These are phyloP conservation scores for Saposhnikovia divaricata DNA, from an alignment of 129 eudicot genomes.

Conservation along the genomic window DNA sequence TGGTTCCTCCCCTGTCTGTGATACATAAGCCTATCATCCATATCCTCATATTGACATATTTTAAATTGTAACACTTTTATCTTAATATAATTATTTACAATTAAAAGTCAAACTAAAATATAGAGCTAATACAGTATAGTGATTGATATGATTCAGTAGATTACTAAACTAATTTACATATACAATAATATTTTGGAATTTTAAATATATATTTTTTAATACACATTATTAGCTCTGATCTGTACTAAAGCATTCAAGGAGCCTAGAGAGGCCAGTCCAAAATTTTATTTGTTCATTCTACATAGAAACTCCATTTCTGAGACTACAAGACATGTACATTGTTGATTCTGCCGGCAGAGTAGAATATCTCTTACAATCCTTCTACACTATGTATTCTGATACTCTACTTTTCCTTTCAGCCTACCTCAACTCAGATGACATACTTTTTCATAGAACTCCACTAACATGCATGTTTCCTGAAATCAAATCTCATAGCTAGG, in stretches of 20 bases:
- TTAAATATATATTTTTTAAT: too few species aligned
- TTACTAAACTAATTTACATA: background rate
- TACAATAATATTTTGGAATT: background rate
- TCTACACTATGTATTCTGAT: background rate
- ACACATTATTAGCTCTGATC: background rate
- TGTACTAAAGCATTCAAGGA: background rate
- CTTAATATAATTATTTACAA: too few species aligned
- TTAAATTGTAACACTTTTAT: too few species aligned
- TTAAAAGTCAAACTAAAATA: too few species aligned
- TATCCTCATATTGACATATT: too few species aligned
- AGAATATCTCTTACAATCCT: background rate
- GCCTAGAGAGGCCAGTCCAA: background rate
- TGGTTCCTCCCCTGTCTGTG: too few species aligned
- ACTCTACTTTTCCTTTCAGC: background rate
- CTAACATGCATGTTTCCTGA: background rate
- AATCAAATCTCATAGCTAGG: background rate
- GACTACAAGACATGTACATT: background rate
- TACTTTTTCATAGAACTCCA: background rate
- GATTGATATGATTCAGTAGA: too few species aligned
- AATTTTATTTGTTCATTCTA: background rate
- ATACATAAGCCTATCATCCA: too few species aligned
- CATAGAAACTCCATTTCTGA: background rate
- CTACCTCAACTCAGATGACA: background rate
- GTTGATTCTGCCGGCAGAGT: slow-evolving; percentile 1
- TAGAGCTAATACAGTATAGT: background rate